Evolutionary conservation across 2,329 filamentous ascomycete genomes (phyloP).

Genomic region (Alternaria arbusti): DNA sequence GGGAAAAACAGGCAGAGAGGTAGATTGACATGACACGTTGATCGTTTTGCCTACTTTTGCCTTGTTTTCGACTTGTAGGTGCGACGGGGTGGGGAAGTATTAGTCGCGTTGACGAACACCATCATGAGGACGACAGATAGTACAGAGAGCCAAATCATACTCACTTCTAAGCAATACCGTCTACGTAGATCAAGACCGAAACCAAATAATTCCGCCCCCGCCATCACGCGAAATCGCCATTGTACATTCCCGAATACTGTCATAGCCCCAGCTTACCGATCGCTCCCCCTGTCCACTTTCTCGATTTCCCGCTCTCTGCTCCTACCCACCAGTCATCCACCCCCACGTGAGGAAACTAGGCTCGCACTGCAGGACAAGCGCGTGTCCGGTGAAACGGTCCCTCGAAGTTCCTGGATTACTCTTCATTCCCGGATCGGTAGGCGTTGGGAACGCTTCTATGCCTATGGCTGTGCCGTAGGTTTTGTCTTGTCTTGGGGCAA

Average conservation of each 20-base stretch:
- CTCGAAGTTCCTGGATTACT: background rate
- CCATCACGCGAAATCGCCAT: background rate
- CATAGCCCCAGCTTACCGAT: background rate
- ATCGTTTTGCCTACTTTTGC: background rate
- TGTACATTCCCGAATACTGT: background rate
- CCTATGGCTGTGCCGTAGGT: background rate
- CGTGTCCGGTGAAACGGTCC: background rate
- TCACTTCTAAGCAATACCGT: accelerated
- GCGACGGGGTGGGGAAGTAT: background rate
- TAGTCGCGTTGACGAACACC: background rate
- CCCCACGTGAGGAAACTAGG: background rate
- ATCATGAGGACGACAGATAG: background rate
- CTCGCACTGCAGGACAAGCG: background rate
- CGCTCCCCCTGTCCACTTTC: background rate
- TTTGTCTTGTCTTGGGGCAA: background rate
- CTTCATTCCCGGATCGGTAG: background rate
- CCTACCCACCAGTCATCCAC: background rate
- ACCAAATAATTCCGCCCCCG: too few relatives aligned
- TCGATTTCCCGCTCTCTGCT: background rate
- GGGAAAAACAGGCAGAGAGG: background rate
- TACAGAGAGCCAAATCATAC: background rate
- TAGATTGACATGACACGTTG: background rate
- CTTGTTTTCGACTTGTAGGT: background rate
- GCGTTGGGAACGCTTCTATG: background rate
- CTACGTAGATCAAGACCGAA: too few relatives aligned